Evolutionary conservation across 352 stramenopile species (phyloP), one percentile per base, ranked within the genome.

Genomic region (Globisporangium rhizosaccharum): DNA sequence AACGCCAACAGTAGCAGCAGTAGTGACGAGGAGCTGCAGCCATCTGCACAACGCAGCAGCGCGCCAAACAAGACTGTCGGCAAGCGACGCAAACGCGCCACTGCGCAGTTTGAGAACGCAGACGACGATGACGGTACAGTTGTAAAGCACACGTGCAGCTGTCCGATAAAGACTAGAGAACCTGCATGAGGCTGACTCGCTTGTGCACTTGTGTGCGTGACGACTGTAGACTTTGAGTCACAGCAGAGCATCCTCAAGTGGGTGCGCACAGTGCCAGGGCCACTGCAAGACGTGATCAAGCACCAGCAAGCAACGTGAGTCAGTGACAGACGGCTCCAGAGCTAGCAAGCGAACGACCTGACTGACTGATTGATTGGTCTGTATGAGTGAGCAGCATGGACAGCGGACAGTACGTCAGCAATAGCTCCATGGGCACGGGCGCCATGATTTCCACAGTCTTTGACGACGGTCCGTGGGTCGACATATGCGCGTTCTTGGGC

Each of bases 251-350:
- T 91, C 59, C 68, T 87, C 47, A 89, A 87, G 65, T 91, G 79
- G 82, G 78, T 89, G 62, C 79, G 77, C 6, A 67, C 82, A 12
- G 76, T 92, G 47, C 82, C 82, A 0, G 82, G 82, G 0, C 82
- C 82, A 17, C 61, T 92, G 49, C 79, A 88, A 53, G 82, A 90
- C 50, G 76, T 92, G 51, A 87, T 92, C 66, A 87, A 90, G 65
- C 76, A 87, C 56, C 72, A 84, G 45, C 70, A 72, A 20, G 70
- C 75, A 28, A 73, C 80, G 75, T 76, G 36, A 20, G 69, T 58
- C 0, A 9, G 14, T 5, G 17, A 36, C 8, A 33, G 7, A 6
- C 44, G n/a, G 2, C 15, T n/a, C 46, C 51, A 14, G 17, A 39
- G 30, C 18, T 56, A 9, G 4, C 33, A 39, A 9, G 9, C 9